These are phyloP conservation scores for Saitoella complicata DNA, from an alignment of 805 yeast species.

Conservation along the genomic window DNA sequence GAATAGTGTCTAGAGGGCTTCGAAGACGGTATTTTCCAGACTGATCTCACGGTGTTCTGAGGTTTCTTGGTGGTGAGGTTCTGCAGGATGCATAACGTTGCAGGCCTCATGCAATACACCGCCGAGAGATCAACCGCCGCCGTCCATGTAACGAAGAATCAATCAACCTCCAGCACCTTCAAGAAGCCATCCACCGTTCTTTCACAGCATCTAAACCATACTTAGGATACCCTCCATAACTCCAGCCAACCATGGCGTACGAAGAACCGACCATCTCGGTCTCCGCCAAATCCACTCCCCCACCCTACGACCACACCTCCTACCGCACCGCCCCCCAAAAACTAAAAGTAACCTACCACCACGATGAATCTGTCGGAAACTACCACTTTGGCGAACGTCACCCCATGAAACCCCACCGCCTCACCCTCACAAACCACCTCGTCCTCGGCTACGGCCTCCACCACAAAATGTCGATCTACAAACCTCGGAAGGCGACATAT, in stretches of 20 bases:
- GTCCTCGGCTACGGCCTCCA: constrained; percentile 73
- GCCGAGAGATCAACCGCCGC: too few species aligned
- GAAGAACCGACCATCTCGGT: neutral
- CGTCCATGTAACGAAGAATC: too few species aligned
- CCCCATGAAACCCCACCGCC: constrained; percentile 96
- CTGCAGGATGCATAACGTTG: too few species aligned
- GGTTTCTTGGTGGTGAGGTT: too few species aligned
- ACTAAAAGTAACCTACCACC: constrained; percentile 66
- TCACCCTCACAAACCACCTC: constrained; percentile 85
- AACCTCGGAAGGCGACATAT: constrained; percentile 66
- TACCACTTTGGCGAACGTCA: constrained; percentile 87
- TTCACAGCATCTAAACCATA: too few species aligned
- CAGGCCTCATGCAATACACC: too few species aligned
- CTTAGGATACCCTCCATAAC: too few species aligned
- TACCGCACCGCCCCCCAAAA: constrained; percentile 7
- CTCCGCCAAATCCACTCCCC: neutral
- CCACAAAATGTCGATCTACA: constrained; percentile 77
- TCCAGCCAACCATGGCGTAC: neutral
- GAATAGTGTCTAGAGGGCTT: too few species aligned
- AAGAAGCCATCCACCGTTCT: too few species aligned
- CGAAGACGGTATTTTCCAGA: too few species aligned
- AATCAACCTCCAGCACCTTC: too few species aligned
- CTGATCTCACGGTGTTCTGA: too few species aligned
- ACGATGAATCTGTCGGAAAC: constrained; percentile 59
- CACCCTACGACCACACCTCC: neutral